These are phyloP conservation scores for Penicillium brasilianum DNA, from an alignment of 2,329 filamentous ascomycete species.

Conservation along the genomic window DNA sequence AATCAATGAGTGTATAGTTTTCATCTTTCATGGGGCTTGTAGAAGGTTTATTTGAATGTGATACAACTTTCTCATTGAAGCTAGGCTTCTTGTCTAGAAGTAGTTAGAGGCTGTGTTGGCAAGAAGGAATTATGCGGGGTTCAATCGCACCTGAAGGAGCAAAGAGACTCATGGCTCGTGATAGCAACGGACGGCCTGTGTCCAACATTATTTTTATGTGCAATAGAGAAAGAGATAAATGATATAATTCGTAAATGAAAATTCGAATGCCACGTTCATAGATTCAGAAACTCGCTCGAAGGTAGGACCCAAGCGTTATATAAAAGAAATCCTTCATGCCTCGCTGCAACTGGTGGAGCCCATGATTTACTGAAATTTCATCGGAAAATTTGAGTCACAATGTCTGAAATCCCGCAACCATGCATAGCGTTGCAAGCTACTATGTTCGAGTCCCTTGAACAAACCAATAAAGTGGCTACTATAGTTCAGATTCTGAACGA, in stretches of 20 bases:
- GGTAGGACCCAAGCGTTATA: slow-evolving; percentile 17
- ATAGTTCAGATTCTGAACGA: slow-evolving; percentile 23
- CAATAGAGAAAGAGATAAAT: not conserved
- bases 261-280: slow-evolving; percentile 6
- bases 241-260: slow-evolving; percentile 6
- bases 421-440: slow-evolving; percentile 25
- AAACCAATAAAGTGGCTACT: slow-evolving; percentile 25
- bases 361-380: slow-evolving; percentile 17
- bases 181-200: slow-evolving; percentile 8
- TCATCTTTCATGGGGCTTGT: slow-evolving; percentile 7
- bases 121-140: not conserved
- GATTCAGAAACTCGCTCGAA: not conserved
- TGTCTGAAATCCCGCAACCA: slow-evolving; percentile 19
- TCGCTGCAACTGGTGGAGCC: slow-evolving; percentile 14
- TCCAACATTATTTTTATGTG: slow-evolving; percentile 19
- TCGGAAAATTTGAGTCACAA: slow-evolving; percentile 28
- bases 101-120: slow-evolving; percentile 10
- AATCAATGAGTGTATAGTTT: slow-evolving; percentile 28
- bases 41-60: slow-evolving; percentile 8
- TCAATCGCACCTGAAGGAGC: slow-evolving; percentile 25
- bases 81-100: slow-evolving; percentile 16
- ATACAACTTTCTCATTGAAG: slow-evolving; percentile 6
- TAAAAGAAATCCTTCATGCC: slow-evolving; percentile 13
- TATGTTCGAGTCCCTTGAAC: slow-evolving; percentile 18
- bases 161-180: slow-evolving; percentile 15